Evolutionary conservation across 345 rosid genomes (phyloP).

Genomic region (Litchi chinensis): DNA sequence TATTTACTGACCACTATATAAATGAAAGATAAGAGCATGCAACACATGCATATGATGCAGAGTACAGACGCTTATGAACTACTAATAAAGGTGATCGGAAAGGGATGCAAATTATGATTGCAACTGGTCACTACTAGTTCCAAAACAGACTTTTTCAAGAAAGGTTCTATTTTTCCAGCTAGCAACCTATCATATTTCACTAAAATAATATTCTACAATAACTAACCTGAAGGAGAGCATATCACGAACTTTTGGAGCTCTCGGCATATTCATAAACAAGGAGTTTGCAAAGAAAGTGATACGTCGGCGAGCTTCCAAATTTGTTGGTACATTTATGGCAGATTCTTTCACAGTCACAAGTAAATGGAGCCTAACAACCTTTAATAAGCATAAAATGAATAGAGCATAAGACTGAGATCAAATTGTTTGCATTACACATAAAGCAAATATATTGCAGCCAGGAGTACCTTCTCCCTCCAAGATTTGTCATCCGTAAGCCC

Average conservation of each 20-base stretch:
- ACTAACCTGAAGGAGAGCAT: conserved; percentile 91
- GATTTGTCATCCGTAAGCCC: conserved; percentile 17
- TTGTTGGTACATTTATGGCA: conserved; percentile 89
- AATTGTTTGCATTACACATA: conserved; percentile 9
- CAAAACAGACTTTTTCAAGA: not conserved
- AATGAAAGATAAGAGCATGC: not conserved
- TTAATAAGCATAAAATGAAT: conserved; percentile 15
- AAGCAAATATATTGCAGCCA: conserved; percentile 5
- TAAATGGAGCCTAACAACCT: conserved; percentile 78
- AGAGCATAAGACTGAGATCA: conserved; percentile 14
- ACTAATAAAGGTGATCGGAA: not conserved
- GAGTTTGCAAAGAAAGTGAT: conserved; percentile 98
- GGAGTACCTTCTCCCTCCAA: conserved; percentile 79
- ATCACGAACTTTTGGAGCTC: conserved; percentile 82
- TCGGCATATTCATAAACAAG: conserved; percentile 91
- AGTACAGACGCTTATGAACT: conserved; percentile 8
- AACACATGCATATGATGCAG: not conserved
- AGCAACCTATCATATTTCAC: conserved; percentile 13
- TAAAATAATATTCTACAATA: conserved; percentile 6
- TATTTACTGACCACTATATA: not conserved
- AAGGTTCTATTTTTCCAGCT: not conserved
- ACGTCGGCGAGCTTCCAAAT: conserved; percentile 97
- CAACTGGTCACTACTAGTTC: not conserved
- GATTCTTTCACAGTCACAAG: conserved; percentile 96
- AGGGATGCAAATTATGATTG: conserved; percentile 3